Base-by-base conservation (phyloP, 2,329 filamentous ascomycete species). In the Zymoseptoria pseudotritici region DNA sequence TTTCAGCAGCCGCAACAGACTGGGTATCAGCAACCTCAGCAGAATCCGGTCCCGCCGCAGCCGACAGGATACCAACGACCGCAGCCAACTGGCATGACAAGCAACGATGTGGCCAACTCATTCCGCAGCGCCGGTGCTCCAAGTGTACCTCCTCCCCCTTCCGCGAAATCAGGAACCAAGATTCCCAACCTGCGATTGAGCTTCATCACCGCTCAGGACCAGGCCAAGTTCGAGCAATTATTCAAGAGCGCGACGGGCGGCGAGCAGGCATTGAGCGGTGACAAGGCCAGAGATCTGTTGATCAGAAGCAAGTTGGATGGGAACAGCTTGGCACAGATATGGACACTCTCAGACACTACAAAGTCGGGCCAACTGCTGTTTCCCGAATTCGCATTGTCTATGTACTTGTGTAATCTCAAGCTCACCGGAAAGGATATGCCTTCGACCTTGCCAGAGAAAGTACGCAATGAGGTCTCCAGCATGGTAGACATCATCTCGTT, bases 401-500 rank as follows among this genome's bases (percentile, higher is more conserved):
- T 99, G 94, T 99, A 99, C 70, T 84, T 99, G 31, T 99, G 94
- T 80, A 99, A 97, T 72, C 73, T 99, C 67, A 94, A 88, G 73
- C 80, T 97, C 60, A 94, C 90, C 0, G 91, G 91, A 61, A 96
- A 96, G 75, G 80, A 86, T 0, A 76, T 99, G 22, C 94, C 94
- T 0, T 71, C 81, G 1, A 75, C 72, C 5, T 80, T 99, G 9
- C 94, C 94, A 0, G 91, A 97, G 31, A 88, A 85, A 61, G 87
- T 99, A 65, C 89, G 86, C 78, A 99, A 99, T 70, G 94, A 99
- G 75, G 94, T 99, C 19, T 97, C 93, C 3, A 96, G 94, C 76
- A 97, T 99, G 92, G 94, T 99, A 50, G 94, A 99, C 72, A 99
- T 99, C 59, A 99, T 99, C 72, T 96, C 91, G 61, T 99, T 99